Base-by-base conservation (phyloP, 169 alveolate species). In the Plasmodium knowlesi region DNA sequence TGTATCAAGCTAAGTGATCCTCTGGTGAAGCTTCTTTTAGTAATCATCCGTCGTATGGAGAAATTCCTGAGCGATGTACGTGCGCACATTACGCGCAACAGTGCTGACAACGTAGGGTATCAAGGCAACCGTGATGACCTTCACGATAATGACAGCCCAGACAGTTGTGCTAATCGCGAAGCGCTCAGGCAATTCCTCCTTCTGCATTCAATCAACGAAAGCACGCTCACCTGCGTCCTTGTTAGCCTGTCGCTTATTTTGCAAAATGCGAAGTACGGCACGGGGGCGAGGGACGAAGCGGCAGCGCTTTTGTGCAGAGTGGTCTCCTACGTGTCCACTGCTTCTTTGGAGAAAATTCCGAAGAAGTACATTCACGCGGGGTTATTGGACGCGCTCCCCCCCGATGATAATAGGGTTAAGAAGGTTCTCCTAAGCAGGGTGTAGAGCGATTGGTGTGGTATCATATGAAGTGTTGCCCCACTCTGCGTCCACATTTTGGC, bases 201-300 rank as follows among this genome's bases (percentile, higher is more conserved):
- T 1, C 46, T 89, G n/a, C 94, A 89, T 46, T 89, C 94, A 10
- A 89, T 89, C 43, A 89, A 89, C 72, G 94, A 89, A 25, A 89
- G 82, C 82, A 89, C 89, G 10, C 67, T 89, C 50, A 89, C 82
- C 30, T 89, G 94, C 50, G 53, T 89, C 16, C 43, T 89, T 25
- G 43, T 85, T n/a, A 89, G 83, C 72, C 39, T 89, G 22, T 89
- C 94, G n/a, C n/a, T 79, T 16, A 79, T 89, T 16, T 14, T 89
- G 32, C 88, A 89, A 79, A 32, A 61, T 79, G 37, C 89, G n/a
- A 57, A 54, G 28, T 89, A 79, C 71, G 94, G 94, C 22, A 22
- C 83, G n/a, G 72, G 46, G 46, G 70, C 34, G 25, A 78, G 71
- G 50, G 78, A 89, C 34, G 83, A 89, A 5, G 90, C 94, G 2